Evolutionary conservation across 345 rosid species (phyloP).

Genomic region (Pistacia integerrima): DNA sequence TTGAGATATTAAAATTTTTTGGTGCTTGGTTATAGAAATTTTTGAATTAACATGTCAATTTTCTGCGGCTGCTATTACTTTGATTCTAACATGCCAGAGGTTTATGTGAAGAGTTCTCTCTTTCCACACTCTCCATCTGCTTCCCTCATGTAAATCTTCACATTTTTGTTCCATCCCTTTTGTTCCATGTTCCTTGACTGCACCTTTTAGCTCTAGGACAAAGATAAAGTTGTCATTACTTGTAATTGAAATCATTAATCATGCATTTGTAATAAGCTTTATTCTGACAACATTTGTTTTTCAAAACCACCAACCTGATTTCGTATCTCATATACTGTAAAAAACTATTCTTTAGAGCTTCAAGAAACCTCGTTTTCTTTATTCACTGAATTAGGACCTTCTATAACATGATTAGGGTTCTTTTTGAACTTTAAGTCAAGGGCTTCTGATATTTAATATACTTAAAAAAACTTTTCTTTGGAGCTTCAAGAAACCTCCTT

Average conservation of each 20-base stretch:
- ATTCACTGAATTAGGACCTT: too few species aligned
- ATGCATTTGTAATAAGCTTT: background rate
- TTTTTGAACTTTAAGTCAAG: too few species aligned
- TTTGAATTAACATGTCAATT: background rate
- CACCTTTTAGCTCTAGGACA: background rate
- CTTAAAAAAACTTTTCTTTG: too few species aligned
- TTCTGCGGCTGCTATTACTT: background rate
- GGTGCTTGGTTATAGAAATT: background rate
- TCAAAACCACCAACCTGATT: background rate
- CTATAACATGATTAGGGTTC: too few species aligned
- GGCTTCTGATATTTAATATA: too few species aligned
- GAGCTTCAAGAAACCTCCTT: too few species aligned
- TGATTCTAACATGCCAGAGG: conserved; percentile 42
- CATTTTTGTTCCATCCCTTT: background rate
- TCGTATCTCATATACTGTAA: background rate
- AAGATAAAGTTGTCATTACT: background rate
- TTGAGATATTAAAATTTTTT: background rate
- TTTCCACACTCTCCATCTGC: conserved; percentile 87
- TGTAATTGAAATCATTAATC: too few species aligned
- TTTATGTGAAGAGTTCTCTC: conserved; percentile 66
- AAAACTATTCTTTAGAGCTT: too few species aligned
- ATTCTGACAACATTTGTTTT: background rate
- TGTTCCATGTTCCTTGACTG: background rate
- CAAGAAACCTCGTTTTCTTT: too few species aligned
- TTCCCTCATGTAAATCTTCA: conserved; percentile 62